Conservation (phyloP, 768 basidiomycete species). For the Chlorophyllum brunneum region DNA sequence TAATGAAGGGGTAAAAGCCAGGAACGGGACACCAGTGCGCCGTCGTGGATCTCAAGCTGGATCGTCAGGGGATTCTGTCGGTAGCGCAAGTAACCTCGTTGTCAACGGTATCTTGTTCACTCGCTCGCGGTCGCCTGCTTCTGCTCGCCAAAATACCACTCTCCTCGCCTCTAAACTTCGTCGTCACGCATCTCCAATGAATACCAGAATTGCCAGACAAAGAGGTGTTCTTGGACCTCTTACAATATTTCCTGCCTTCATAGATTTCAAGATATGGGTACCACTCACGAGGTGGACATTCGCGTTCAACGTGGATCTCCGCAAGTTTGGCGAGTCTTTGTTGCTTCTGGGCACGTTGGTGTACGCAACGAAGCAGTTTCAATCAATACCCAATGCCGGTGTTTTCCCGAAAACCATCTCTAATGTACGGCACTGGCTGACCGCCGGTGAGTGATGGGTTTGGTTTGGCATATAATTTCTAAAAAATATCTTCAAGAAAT, state of each 20-base stretch:
- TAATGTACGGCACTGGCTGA: conserved; percentile 39
- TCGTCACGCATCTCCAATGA: conserved; percentile 12
- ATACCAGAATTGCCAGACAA: not conserved
- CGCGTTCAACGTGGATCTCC: conserved; percentile 55
- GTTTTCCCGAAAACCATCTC: conserved; percentile 22
- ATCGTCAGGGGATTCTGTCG: conserved; percentile 39
- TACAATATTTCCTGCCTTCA: conserved; percentile 44
- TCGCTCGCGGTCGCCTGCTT: conserved; percentile 68
- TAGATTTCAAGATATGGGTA: conserved; percentile 42
- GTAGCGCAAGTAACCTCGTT: conserved; percentile 22
- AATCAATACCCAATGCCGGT: conserved; percentile 21
- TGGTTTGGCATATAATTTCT: not conserved
- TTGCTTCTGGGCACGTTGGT: conserved; percentile 62
- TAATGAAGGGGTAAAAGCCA: conserved; percentile 5
- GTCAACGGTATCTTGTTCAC: conserved; percentile 45
- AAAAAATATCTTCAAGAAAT: conserved; percentile 43
- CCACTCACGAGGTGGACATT: conserved; percentile 37
- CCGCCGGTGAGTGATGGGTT: conserved; percentile 39
- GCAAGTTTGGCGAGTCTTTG: conserved; percentile 60
- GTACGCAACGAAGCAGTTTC: conserved; percentile 49
- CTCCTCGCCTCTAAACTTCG: conserved; percentile 13
- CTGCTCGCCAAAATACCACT: conserved; percentile 28
- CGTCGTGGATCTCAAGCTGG: conserved; percentile 25
- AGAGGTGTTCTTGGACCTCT: conserved; percentile 12
- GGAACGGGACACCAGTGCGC: conserved; percentile 19